These are phyloP conservation scores for Coniochaeta sp. DNA, from an alignment of 2,329 filamentous ascomycete genomes.

Conservation along the genomic window DNA sequence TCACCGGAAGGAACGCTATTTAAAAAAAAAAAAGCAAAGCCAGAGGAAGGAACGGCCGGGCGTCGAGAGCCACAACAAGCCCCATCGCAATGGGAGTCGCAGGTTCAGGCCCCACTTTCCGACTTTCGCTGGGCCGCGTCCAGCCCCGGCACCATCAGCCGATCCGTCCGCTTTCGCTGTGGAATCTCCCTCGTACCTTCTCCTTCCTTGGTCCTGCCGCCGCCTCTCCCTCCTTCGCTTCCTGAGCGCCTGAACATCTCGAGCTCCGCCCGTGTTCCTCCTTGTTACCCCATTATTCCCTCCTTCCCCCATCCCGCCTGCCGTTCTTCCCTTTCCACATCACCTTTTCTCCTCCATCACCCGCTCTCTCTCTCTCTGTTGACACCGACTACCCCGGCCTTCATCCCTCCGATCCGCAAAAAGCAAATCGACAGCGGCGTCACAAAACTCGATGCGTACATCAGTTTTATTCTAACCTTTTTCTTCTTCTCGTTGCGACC, in stretches of 20 bases:
- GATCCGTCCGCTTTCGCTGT: conserved; percentile 19
- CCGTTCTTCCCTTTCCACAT: conserved; percentile 7
- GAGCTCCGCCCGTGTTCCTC: conserved; percentile 15
- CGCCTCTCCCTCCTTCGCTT: conserved; percentile 19
- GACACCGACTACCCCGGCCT: no score
- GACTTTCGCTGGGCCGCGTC: conserved; percentile 11
- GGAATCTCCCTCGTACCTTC: conserved; percentile 11
- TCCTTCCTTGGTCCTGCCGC: conserved; percentile 15
- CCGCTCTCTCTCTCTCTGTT: not conserved
- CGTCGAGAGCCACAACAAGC: not conserved
- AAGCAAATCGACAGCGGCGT: no score
- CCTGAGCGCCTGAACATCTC: conserved; percentile 10
- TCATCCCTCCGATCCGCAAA: no score
- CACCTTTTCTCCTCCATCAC: conserved; percentile 4
- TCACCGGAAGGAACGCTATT: no score
- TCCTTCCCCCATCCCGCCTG: conserved; percentile 10
- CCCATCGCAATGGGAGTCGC: not conserved
- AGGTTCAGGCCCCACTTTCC: conserved; percentile 16
- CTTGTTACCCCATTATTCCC: conserved; percentile 16
- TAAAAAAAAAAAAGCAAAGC: no score
- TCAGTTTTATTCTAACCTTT: no score
- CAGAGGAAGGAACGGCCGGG: not conserved
- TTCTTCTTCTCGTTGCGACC: no score
- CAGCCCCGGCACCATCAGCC: conserved; percentile 21
- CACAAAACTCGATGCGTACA: no score